A percentile compares a stretch with the other conserved stretches of the same genome.
These are phyloP conservation scores for Sporobolomyces roseus DNA, from an alignment of 768 basidiomycete species.

Conservation along the genomic window DNA sequence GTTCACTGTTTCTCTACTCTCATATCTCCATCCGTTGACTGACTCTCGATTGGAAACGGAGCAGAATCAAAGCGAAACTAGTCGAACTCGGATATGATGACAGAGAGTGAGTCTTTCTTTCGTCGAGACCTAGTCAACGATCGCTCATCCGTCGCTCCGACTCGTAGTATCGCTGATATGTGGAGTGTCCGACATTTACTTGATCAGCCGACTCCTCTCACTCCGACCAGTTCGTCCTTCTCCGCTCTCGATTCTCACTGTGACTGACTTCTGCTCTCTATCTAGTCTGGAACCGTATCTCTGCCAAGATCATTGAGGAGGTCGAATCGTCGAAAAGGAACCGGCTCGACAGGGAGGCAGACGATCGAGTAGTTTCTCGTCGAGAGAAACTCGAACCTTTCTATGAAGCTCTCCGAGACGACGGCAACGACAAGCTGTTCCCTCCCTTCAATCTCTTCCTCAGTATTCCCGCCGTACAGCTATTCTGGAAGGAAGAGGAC, in stretches of 20 bases:
- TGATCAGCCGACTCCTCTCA: background rate
- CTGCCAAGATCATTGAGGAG: background rate
- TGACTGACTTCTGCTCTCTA: background rate
- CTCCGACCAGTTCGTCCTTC: background rate
- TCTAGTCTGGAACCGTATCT: background rate
- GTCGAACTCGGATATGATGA: background rate
- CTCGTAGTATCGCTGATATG: background rate
- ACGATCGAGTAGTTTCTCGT: too few species aligned
- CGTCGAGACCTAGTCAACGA: background rate
- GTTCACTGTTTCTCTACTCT: background rate
- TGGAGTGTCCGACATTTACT: background rate
- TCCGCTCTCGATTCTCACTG: background rate
- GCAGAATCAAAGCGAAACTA: constrained; percentile 3
- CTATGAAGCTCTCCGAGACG: background rate
- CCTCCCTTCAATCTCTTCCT: background rate
- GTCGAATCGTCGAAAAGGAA: background rate
- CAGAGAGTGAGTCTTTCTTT: background rate
- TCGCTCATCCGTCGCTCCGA: background rate
- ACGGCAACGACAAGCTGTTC: background rate
- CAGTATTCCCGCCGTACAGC: background rate
- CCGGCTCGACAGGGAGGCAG: background rate
- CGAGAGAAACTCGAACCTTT: background rate
- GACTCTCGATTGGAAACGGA: background rate
- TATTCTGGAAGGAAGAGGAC: background rate
- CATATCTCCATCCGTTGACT: background rate